Evolutionary conservation across 2,329 filamentous ascomycete species (phyloP), one percentile per base, ranked within the genome.

Genomic region (Nemania sp.): DNA sequence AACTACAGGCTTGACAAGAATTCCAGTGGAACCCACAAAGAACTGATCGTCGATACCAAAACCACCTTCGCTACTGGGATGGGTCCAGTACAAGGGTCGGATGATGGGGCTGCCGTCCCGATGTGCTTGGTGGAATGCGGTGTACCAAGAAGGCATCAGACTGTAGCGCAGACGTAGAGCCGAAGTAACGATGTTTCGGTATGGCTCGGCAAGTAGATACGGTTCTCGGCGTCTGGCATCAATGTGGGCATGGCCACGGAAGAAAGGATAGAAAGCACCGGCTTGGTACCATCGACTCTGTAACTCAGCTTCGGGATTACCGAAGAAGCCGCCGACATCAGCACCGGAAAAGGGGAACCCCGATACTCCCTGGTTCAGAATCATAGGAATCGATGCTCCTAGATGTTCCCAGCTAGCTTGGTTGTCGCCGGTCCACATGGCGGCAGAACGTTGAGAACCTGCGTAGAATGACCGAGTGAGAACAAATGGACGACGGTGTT

Each of bases 371-470:
- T 96, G 90, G 71, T 89, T 94, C 34, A 99, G 77, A 20, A 96
- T 79, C 94, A 99, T 99, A 20, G 94, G 93, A 31, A 97, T 83
- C 1, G 91, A 89, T 1, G 86, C 89, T n/a, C 86, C 89, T 14
- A 99, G 81, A 67, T 97, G 92, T 15, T 86, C 85, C 94, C 94
- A 99, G 20, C 83, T 86, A 9, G 94, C 94, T 70, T 94, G 89
- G 75, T 99, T 99, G 70, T 99, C 94, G 56, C 94, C 94, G 17
- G 94, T 99, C 94, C 94, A 99, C 92, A 97, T 97, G 54, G 94
- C 93, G 59, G 91, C 90, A 36, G 90, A 77, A 52, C 93, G 86
- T 74, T 99, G 94, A 50, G 89, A 91, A 30, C 94, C 94, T 11
- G 93, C 84, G 69, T 87, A 99, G 77, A 95, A 99, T 0, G 92